A percentile compares a stretch with the other conserved stretches of the same genome.
These are phyloP conservation scores for Rheum nobile DNA, from an alignment of 148 eudicot genomes.

Conservation along the genomic window DNA sequence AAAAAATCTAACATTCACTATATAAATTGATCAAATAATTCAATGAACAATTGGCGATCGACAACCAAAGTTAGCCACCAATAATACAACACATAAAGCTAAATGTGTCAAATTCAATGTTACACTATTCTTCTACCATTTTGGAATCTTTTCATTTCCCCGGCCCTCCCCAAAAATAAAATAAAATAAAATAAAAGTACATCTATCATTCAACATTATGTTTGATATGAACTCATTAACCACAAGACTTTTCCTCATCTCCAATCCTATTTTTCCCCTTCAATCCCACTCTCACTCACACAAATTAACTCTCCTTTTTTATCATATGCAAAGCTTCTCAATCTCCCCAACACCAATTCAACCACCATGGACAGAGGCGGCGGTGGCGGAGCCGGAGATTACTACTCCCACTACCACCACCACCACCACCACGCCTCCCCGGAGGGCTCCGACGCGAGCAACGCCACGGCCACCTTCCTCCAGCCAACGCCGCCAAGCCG, in stretches of 20 bases:
- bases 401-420: background rate
- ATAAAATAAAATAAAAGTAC: constrained; percentile 1
- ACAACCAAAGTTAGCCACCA: background rate
- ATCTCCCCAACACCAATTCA: background rate
- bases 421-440: background rate
- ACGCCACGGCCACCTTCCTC: background rate
- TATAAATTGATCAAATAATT: background rate
- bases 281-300: background rate
- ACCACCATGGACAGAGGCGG: constrained; percentile 7
- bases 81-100: background rate
- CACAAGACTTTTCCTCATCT: background rate
- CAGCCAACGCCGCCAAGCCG: constrained; percentile 29
- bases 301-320: too few species aligned
- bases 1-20: background rate
- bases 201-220: constrained; percentile 4
- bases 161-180: background rate
- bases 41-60: background rate
- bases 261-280: background rate
- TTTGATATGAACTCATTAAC: constrained; percentile 4
- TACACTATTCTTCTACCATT: background rate
- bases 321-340: background rate
- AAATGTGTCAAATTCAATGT: background rate
- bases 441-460: constrained; percentile 2
- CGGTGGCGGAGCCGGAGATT: background rate
- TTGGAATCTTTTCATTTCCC: background rate